Evolutionary conservation across 2,329 filamentous ascomycete genomes (phyloP).

Genomic region (Alternaria panax): DNA sequence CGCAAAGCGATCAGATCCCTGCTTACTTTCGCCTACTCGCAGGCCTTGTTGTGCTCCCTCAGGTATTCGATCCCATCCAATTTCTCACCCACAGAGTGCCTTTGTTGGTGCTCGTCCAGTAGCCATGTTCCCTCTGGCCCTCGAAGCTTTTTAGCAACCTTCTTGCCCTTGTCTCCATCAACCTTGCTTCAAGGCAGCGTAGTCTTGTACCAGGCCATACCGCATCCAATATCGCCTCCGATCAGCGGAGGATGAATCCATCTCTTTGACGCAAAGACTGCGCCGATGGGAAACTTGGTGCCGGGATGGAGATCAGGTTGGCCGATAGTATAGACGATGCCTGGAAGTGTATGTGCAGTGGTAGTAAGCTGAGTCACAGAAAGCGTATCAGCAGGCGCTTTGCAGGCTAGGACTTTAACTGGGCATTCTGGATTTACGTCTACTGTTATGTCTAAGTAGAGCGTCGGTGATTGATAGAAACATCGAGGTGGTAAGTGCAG

Average conservation of each 20-base stretch:
- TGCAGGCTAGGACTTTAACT: constrained; percentile 34
- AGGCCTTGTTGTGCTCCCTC: constrained; percentile 46
- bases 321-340: constrained; percentile 45
- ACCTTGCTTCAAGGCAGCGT: constrained; percentile 39
- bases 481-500: constrained; percentile 1
- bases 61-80: constrained; percentile 48
- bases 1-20: constrained; percentile 51
- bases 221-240: constrained; percentile 51
- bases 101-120: constrained; percentile 15
- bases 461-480: constrained; percentile 3
- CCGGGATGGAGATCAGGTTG: constrained; percentile 51
- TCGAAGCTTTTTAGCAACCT: constrained; percentile 46
- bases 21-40: constrained; percentile 46
- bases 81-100: constrained; percentile 37
- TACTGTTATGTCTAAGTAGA: constrained; percentile 12
- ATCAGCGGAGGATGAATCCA: constrained; percentile 52
- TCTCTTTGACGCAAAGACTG: constrained; percentile 44
- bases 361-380: constrained; percentile 42
- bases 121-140: constrained; percentile 50
- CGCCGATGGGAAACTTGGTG: constrained; percentile 49
- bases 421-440: constrained; percentile 28
- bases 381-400: constrained; percentile 39
- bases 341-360: constrained; percentile 44
- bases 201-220: constrained; percentile 51
- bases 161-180: constrained; percentile 44